phyloP scores from a whole-genome alignment of 2,329 filamentous ascomycete species.

The Chrysoporthe deuterocubensis region DNA sequence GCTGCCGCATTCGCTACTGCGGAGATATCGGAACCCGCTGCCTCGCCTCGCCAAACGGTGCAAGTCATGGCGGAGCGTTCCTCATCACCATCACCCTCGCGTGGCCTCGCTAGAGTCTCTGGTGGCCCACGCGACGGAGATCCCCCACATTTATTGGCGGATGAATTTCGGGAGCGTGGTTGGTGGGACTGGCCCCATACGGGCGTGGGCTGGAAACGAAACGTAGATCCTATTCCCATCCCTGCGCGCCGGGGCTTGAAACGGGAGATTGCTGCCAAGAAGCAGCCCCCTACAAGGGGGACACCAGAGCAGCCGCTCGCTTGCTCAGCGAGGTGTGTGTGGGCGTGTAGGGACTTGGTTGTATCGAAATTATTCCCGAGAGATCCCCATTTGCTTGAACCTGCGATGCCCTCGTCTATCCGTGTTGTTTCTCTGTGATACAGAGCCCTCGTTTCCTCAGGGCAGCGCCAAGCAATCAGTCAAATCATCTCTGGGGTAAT shows the following conservation, averaged over 20 bases:
- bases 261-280: constrained; percentile 3
- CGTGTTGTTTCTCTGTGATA: not conserved
- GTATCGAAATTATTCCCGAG: not conserved
- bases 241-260: not conserved
- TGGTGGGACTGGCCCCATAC: not conserved
- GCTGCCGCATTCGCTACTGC: not conserved
- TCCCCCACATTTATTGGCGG: constrained; percentile 1
- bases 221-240: constrained; percentile 1
- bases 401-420: not conserved
- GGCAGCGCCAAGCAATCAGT: too few relatives aligned
- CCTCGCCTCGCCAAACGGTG: not conserved
- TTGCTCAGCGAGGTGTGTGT: not conserved
- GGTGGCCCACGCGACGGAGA: not conserved
- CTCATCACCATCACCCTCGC: not conserved
- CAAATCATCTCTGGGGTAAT: too few relatives aligned
- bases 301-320: not conserved
- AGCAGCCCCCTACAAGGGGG: not conserved
- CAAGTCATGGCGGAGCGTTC: not conserved
- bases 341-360: not conserved
- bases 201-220: not conserved
- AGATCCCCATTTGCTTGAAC: not conserved
- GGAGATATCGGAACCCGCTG: not conserved
- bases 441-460: not conserved
- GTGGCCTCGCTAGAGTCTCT: not conserved
- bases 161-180: not conserved